Base-by-base conservation (phyloP, 2,329 filamentous ascomycete genomes). In the Nothopassalora personata region DNA sequence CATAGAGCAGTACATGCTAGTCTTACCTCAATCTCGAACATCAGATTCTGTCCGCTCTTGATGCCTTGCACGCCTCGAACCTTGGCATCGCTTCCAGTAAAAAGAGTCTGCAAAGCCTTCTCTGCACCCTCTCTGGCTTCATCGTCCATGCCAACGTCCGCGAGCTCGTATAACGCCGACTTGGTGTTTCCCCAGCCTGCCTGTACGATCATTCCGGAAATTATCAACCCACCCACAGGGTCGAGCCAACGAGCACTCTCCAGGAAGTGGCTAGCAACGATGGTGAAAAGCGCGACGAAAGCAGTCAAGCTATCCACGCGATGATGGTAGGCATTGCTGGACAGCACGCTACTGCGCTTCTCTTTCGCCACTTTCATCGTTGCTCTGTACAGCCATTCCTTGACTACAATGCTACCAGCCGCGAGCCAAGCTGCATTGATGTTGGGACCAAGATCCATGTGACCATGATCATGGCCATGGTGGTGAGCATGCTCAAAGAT, bases 341-440 rank as follows among this genome's bases (percentile, higher is more conserved):
- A 92, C 27, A 99, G 85, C 60, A 99, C 91, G 6, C 92, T 95
- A 11, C 93, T 97, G 72, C 96, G 96, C 73, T 93, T 90, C 76
- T 96, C 90, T 68, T 86, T 86, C 49, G 94, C 94, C 61, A 99
- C 86, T 79, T 97, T 97, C 87, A 97, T 85, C 94, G 93, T 99
- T 64, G 93, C 91, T 79, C 89, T 87, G 73, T 97, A 99, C 28
- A 99, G 80, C 90, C 92, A 99, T 76, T 99, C 94, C 77, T 99
- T 99, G 69, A 97, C 80, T 28, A 91, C 75, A 58, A 99, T 94
- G 1, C 91, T 96, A 19, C 90, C 93, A 45, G 85, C 88, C 36
- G 94, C 93, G 60, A 99, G 78, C 94, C 94, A 99, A 7, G 90
- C 93, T 23, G 94, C 94, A 73, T 97, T 92, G 65, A 99, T 83